Base-by-base conservation (phyloP, 1,284 basidiomycete species). In the Exsudoporus floridanus region DNA sequence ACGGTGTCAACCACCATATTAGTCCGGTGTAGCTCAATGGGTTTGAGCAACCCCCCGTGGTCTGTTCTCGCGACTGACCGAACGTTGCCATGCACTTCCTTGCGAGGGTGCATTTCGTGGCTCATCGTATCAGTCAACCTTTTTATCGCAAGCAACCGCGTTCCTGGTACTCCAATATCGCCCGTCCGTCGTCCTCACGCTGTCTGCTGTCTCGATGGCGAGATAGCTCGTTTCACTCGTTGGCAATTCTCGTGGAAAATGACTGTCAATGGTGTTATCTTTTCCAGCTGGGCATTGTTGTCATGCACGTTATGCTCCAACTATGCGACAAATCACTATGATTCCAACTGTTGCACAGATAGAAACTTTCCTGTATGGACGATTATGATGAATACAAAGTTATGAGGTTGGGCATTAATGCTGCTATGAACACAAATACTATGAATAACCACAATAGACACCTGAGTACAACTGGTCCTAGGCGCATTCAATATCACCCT, bases 241-340 rank as follows among this genome's bases (percentile, higher is more conserved):
- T 50, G 41, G 43, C 50, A 50, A 43, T 28, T 35, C 49, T 43
- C 27, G 14, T 27, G 52, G 46, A 42, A 27, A 27, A 39, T 46
- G 46, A 37, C 25, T 28, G n/a, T n/a, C n/a, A n/a, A n/a, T n/a
- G 16, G 19, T 37, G 7, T 51, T 31, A 7, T 23, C 35, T 37
- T 48, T 46, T 43, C 47, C 30, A 16, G n/a, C 34, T 8, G 39
- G 45, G 44, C n/a, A 45, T 46, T 54, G 50, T 55, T 45, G 50
- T 67, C 49, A 61, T 62, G 61, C 61, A 49, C 53, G n/a, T 53
- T 54, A 61, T 69, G 60, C 60, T 59, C 37, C 49, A 46, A 54
- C 39, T 60, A 51, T 38, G 46, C 41, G 42, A 53, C 34, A 49
- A 36, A 31, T 44, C 25, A 35, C 13, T 53, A 61, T 56, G 65